phyloP scores from a whole-genome alignment of 805 yeast species.

The Starmerella vaccinii region DNA sequence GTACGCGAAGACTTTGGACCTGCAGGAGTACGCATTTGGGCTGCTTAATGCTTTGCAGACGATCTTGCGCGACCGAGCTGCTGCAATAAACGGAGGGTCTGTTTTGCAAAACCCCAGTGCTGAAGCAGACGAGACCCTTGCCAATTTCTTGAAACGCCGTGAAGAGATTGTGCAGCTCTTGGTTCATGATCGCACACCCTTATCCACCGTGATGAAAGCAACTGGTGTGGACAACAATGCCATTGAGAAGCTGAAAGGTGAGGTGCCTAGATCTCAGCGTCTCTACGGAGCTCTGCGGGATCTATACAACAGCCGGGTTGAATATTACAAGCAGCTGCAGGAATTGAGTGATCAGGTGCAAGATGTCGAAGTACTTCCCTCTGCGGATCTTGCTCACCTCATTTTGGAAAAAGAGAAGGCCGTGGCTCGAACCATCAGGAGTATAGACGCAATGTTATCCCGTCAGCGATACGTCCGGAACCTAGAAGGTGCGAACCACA shows the following conservation, averaged over 20 bases:
- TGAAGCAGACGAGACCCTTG: constrained; percentile 23
- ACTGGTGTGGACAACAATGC: neutral
- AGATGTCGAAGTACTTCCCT: constrained; percentile 35
- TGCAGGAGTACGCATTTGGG: constrained; percentile 53
- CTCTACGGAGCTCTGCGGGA: constrained; percentile 46
- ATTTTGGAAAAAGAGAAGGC: constrained; percentile 24
- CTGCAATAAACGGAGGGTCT: constrained; percentile 33
- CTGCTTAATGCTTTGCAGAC: constrained; percentile 31
- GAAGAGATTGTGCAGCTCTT: constrained; percentile 14
- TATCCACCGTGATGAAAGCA: neutral
- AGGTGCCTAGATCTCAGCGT: constrained; percentile 35
- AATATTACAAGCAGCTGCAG: constrained; percentile 76
- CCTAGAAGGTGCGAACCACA: constrained; percentile 13
- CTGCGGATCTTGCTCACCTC: constrained; percentile 23
- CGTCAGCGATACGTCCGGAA: constrained; percentile 24
- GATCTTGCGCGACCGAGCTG: constrained; percentile 35
- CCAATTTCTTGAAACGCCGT: constrained; percentile 23
- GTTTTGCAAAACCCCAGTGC: constrained; percentile 12
- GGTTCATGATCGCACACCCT: constrained; percentile 7
- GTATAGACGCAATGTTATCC: constrained; percentile 12
- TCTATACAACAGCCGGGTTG: constrained; percentile 68
- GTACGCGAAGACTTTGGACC: constrained; percentile 60
- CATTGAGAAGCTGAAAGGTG: constrained; percentile 30
- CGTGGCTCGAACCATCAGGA: constrained; percentile 7
- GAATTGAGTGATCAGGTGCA: constrained; percentile 73